Conservation (phyloP, 352 stramenopile genomes). For the Globisporangium carolinianum region DNA sequence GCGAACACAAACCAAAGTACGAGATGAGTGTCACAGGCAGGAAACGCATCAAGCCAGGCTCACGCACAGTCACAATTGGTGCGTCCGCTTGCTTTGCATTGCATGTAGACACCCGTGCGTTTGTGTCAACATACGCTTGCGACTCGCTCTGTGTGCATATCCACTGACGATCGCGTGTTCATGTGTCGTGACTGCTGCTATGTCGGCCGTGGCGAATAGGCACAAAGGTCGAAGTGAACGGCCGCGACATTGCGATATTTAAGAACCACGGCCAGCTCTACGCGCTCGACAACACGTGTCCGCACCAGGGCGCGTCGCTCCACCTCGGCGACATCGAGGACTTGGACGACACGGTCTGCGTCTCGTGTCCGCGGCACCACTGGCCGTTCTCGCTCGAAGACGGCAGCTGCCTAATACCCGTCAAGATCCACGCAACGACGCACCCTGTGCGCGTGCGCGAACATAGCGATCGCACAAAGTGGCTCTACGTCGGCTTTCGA, state of each 20-base stretch:
- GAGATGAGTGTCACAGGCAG: slow-evolving; percentile 69
- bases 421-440: slow-evolving; percentile 41
- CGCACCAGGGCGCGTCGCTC: slow-evolving; percentile 72
- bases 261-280: slow-evolving; percentile 64
- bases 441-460: slow-evolving; percentile 54
- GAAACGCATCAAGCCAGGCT: slow-evolving; percentile 65
- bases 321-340: slow-evolving; percentile 86
- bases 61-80: slow-evolving; percentile 42
- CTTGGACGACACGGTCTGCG: slow-evolving; percentile 55
- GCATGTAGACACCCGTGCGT: neutral
- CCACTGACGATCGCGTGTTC: neutral
- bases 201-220: slow-evolving; percentile 16
- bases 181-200: no score
- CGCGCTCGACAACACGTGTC: slow-evolving; percentile 72
- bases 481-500: slow-evolving; percentile 69
- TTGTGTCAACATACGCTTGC: neutral
- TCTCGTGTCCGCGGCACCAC: slow-evolving; percentile 74
- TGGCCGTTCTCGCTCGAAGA: slow-evolving; percentile 80
- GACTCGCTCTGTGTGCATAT: neutral
- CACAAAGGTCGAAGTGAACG: slow-evolving; percentile 56
- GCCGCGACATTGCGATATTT: slow-evolving; percentile 72
- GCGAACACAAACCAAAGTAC: slow-evolving; percentile 55
- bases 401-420: slow-evolving; percentile 52
- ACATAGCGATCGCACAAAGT: slow-evolving; percentile 30
- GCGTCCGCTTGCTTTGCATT: slow-evolving; percentile 1